phyloP scores from a whole-genome alignment of 371 early-diverging fungal species.

The Encephalitozoon hellem region DNA sequence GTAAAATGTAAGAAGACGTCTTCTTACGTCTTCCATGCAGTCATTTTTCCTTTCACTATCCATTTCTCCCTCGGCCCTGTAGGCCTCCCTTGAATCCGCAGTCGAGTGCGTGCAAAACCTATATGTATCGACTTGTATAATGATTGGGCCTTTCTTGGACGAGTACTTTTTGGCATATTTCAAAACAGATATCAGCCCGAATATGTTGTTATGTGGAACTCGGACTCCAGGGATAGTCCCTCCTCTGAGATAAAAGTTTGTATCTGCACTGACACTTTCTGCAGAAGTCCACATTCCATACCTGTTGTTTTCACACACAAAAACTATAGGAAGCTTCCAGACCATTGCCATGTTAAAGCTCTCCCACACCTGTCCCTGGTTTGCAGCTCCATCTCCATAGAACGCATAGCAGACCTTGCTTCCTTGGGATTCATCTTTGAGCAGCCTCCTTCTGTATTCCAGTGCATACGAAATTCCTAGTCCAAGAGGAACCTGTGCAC shows the following conservation, averaged over 20 bases:
- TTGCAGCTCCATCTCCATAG: conserved; percentile 97
- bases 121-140: conserved; percentile 89
- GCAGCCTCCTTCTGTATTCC: conserved; percentile 67
- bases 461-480: conserved; percentile 88
- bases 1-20: background rate
- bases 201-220: conserved; percentile 68
- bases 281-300: conserved; percentile 97
- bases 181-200: conserved; percentile 38
- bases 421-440: background rate
- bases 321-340: conserved; percentile 86
- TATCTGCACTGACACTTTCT: conserved; percentile 74
- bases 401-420: conserved; percentile 67
- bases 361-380: conserved; percentile 98
- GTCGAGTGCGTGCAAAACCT: conserved; percentile 93
- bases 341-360: conserved; percentile 96
- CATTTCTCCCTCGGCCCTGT: conserved; percentile 35
- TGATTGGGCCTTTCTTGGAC: conserved; percentile 69
- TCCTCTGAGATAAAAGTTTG: conserved; percentile 84
- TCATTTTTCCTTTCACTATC: conserved; percentile 23
- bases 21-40: conserved; percentile 17
- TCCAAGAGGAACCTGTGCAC: conserved; percentile 93
- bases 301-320: conserved; percentile 94
- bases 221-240: conserved; percentile 87
- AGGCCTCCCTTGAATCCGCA: conserved; percentile 44
- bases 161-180: conserved; percentile 48